Percentiles rank a stretch among this genome's conserved stretches.
phyloP scores from a whole-genome alignment of 2,329 filamentous ascomycete genomes.

The Monilinia fructigena region DNA sequence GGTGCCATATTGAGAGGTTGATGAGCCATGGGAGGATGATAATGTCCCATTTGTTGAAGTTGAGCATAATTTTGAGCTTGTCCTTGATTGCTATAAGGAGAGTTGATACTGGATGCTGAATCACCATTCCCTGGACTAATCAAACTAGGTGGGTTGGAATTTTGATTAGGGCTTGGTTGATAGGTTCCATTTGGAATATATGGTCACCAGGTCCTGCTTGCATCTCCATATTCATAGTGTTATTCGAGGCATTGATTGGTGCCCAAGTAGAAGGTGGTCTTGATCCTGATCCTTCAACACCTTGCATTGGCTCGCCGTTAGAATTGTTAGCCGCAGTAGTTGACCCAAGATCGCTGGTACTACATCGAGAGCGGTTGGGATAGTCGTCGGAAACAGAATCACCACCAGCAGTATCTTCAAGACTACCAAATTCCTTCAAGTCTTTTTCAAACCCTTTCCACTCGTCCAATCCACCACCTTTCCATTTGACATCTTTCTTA shows the following conservation, averaged over 20 bases:
- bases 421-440: conserved; percentile 51
- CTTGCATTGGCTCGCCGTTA: conserved; percentile 39
- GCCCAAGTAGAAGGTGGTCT: conserved; percentile 35
- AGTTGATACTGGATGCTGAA: conserved; percentile 32
- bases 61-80: conserved; percentile 21
- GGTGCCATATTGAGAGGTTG: conserved; percentile 21
- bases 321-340: conserved; percentile 24
- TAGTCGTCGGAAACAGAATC: conserved; percentile 35
- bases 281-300: conserved; percentile 32
- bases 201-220: conserved; percentile 29
- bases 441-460: conserved; percentile 54
- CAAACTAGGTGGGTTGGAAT: conserved; percentile 32
- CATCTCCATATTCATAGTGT: conserved; percentile 32
- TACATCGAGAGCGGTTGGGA: conserved; percentile 32
- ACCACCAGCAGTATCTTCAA: conserved; percentile 31
- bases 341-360: conserved; percentile 34
- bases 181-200: conserved; percentile 30
- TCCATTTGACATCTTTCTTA: conserved; percentile 33
- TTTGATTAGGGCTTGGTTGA: conserved; percentile 32
- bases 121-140: conserved; percentile 36
- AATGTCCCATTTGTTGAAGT: conserved; percentile 18
- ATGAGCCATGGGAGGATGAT: conserved; percentile 18
- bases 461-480: conserved; percentile 54
- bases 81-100: conserved; percentile 30
- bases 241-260: conserved; percentile 34